Evolutionary conservation across 495 filamentous ascomycete species (phyloP).

Genomic region (Usnea hakonensis): DNA sequence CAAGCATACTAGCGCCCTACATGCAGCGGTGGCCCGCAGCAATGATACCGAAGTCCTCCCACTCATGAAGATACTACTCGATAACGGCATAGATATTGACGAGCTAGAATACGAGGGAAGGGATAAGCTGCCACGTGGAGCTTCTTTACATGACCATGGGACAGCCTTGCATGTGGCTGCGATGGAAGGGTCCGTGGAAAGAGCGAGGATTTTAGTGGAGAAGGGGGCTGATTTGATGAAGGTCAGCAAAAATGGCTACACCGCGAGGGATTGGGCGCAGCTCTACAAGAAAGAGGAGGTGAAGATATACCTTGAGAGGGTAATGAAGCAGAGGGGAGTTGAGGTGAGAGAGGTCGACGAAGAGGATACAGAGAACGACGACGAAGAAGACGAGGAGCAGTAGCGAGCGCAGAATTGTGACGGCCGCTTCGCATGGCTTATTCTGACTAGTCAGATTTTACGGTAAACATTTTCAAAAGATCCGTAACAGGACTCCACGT

Average conservation of each 20-base stretch:
- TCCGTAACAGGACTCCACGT: too few species aligned
- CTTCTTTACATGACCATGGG: neutral
- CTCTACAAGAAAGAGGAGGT: neutral
- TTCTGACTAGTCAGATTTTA: too few species aligned
- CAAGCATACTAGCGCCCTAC: neutral
- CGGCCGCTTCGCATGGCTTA: too few species aligned
- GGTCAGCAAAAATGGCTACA: neutral
- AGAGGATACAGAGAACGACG: too few species aligned
- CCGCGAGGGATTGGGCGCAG: neutral
- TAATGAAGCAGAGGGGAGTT: slow-evolving; percentile 1
- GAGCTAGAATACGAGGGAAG: neutral
- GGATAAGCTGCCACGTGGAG: neutral
- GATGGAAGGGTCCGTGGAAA: neutral
- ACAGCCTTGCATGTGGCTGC: slow-evolving; percentile 1
- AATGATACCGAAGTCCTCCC: neutral
- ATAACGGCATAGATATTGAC: neutral
- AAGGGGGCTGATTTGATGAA: neutral
- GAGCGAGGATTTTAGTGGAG: neutral
- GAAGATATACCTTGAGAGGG: neutral
- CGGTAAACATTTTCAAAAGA: too few species aligned
- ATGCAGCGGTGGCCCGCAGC: neutral
- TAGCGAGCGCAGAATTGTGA: too few species aligned
- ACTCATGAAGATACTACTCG: neutral
- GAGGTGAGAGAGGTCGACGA: too few species aligned
- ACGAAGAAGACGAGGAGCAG: too few species aligned